Evolutionary conservation across 805 yeast species (phyloP).

Genomic region (Starmerella gropengiesseri): DNA sequence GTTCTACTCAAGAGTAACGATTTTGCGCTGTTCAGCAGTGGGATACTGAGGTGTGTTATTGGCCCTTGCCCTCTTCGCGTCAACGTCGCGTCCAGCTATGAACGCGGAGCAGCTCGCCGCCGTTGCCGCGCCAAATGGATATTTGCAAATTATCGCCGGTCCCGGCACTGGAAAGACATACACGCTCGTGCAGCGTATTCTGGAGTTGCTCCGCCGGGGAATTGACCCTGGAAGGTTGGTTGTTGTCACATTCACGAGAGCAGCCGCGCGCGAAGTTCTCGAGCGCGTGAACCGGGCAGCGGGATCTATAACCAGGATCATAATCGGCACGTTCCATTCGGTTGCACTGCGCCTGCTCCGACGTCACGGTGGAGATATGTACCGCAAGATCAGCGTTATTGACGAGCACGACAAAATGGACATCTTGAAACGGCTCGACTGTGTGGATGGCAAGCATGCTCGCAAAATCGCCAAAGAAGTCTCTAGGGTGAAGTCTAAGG

Average conservation of each 20-base stretch:
- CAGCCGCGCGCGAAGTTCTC: conserved; percentile 79
- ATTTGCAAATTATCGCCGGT: conserved; percentile 48
- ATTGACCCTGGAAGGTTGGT: conserved; percentile 54
- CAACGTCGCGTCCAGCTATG: conserved; percentile 12
- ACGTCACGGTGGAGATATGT: conserved; percentile 36
- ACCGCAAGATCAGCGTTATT: conserved; percentile 44
- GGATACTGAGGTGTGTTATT: no score
- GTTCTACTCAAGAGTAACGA: no score
- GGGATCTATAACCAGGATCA: conserved; percentile 32
- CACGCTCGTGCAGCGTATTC: conserved; percentile 70
- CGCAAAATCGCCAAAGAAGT: conserved; percentile 28
- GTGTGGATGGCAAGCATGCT: neutral
- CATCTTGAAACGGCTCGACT: conserved; percentile 27
- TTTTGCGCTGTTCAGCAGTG: no score
- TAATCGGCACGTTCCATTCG: conserved; percentile 86
- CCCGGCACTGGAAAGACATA: conserved; percentile 75
- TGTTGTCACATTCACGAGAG: conserved; percentile 86
- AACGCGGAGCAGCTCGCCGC: conserved; percentile 39
- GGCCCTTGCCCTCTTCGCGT: neutral
- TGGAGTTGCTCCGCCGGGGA: conserved; percentile 45
- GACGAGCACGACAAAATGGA: conserved; percentile 52
- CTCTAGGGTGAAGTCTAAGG: neutral
- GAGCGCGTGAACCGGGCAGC: conserved; percentile 39
- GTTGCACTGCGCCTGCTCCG: conserved; percentile 56
- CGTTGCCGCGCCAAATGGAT: conserved; percentile 35